These are phyloP conservation scores for Salix arbutifolia DNA, from an alignment of 345 rosid genomes.

Conservation along the genomic window DNA sequence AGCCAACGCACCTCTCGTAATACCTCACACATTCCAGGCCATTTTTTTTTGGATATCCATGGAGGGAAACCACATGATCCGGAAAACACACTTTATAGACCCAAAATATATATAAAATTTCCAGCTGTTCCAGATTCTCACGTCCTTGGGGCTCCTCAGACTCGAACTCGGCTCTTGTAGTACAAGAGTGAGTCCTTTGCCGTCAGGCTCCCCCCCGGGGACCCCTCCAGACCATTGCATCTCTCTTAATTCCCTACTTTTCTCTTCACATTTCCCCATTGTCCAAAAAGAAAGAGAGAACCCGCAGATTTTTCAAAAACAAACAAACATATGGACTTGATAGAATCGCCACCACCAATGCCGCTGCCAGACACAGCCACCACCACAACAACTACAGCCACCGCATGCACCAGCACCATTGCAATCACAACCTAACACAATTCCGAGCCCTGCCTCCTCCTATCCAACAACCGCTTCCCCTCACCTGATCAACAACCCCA, in stretches of 20 bases:
- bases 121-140: too few species aligned
- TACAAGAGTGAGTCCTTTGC: too few species aligned
- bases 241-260: background rate
- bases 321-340: conserved; percentile 5
- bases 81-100: too few species aligned
- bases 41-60: too few species aligned
- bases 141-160: too few species aligned
- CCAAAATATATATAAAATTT: too few species aligned
- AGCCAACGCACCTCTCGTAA: too few species aligned
- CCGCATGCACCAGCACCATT: background rate
- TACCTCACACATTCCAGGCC: too few species aligned
- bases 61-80: too few species aligned
- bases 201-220: too few species aligned
- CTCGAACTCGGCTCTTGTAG: too few species aligned
- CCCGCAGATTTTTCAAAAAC: too few species aligned
- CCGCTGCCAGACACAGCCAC: conserved; percentile 9
- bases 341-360: conserved; percentile 15
- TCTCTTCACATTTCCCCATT: conserved; percentile 1
- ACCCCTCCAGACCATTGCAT: background rate
- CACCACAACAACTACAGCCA: conserved; percentile 4
- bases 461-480: background rate
- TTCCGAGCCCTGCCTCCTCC: conserved; percentile 9
- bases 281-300: background rate
- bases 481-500: conserved; percentile 21
- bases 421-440: conserved; percentile 6